These are phyloP conservation scores for Blepharisma undulans DNA, from an alignment of 169 alveolate species.

Conservation along the genomic window DNA sequence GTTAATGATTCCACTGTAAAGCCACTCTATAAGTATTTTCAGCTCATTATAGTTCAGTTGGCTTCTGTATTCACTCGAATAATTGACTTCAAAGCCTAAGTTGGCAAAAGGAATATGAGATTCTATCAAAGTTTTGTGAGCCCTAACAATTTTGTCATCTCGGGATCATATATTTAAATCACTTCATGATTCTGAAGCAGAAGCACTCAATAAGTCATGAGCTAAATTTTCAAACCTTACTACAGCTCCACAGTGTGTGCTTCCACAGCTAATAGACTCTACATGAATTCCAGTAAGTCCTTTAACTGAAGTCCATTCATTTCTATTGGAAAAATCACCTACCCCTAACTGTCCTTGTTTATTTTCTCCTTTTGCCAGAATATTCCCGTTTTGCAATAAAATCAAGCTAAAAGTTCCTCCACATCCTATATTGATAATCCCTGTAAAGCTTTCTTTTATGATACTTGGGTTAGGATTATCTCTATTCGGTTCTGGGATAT, in stretches of 20 bases:
- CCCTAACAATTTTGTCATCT: background rate
- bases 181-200: background rate
- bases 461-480: background rate
- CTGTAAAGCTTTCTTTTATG: background rate
- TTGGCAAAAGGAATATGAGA: background rate
- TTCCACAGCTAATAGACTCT: background rate
- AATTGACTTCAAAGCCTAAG: background rate
- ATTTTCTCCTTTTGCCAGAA: constrained; percentile 5
- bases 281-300: background rate
- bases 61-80: background rate
- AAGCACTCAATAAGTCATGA: background rate
- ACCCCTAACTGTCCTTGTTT: constrained; percentile 21
- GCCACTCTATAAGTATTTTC: background rate
- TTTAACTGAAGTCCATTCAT: constrained; percentile 18
- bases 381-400: background rate
- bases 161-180: background rate
- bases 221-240: background rate
- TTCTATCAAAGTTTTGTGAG: background rate
- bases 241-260: background rate
- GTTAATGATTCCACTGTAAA: background rate
- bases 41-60: background rate
- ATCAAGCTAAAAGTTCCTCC: background rate
- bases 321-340: background rate
- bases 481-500: background rate
- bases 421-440: background rate